These are phyloP conservation scores for Peniophora sp. DNA, from an alignment of 1,284 basidiomycete genomes.

Conservation along the genomic window DNA sequence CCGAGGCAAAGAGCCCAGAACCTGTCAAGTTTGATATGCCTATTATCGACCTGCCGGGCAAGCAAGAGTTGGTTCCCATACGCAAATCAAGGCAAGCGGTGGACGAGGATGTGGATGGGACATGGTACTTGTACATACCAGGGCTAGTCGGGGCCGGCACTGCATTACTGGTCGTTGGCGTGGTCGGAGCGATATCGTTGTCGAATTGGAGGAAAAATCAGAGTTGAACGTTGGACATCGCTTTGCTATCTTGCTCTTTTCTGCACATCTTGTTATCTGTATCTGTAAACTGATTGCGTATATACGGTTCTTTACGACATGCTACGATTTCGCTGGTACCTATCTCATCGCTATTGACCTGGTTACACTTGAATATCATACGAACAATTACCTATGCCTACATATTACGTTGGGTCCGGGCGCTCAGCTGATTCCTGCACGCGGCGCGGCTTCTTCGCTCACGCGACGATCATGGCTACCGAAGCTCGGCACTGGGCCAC, in stretches of 20 bases:
- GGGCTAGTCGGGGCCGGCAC: slow-evolving; percentile 72
- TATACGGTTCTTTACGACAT: no score
- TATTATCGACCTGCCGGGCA: slow-evolving; percentile 16
- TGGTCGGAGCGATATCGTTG: slow-evolving; percentile 65
- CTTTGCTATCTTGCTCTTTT: no score
- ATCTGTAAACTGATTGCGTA: no score
- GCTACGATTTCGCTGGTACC: no score
- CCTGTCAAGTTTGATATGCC: slow-evolving; percentile 40
- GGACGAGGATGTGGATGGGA: slow-evolving; percentile 9
- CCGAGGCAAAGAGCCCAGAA: slow-evolving; percentile 35
- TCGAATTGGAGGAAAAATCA: slow-evolving; percentile 62
- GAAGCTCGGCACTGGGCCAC: slow-evolving; percentile 19
- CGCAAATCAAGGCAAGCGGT: no score
- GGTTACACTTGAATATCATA: no score
- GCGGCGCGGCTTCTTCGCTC: not conserved
- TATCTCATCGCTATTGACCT: no score
- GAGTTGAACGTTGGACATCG: slow-evolving; percentile 14
- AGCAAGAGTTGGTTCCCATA: slow-evolving; percentile 3
- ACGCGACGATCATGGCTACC: slow-evolving; percentile 4
- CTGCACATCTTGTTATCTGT: no score
- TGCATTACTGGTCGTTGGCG: slow-evolving; percentile 67
- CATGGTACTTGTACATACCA: slow-evolving; percentile 72
- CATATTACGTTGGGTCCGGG: no score
- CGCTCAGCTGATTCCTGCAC: no score
- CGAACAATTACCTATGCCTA: no score